A percentile compares a stretch with the other conserved stretches of the same genome.
Evolutionary conservation across 2,329 filamentous ascomycete genomes (phyloP).

Genomic region (Fusarium xyrophilum): DNA sequence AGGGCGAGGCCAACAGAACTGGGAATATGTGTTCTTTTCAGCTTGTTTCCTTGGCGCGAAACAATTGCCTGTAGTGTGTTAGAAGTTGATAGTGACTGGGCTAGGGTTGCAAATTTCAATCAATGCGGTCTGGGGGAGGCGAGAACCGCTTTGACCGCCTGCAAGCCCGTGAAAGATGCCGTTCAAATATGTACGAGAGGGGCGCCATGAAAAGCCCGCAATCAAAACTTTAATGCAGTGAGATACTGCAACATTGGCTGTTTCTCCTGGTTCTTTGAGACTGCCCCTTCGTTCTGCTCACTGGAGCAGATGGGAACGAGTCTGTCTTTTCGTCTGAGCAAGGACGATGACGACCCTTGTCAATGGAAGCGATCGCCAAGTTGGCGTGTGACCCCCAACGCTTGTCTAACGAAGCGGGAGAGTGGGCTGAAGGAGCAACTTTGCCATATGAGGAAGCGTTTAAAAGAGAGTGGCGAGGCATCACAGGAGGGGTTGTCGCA

Average conservation of each 20-base stretch:
- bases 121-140: slow-evolving; percentile 36
- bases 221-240: slow-evolving; percentile 33
- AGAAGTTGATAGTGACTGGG: slow-evolving; percentile 24
- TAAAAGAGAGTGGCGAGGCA: slow-evolving; percentile 25
- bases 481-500: slow-evolving; percentile 7
- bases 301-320: not conserved
- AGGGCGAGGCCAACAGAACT: slow-evolving; percentile 9
- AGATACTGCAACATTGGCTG: slow-evolving; percentile 7
- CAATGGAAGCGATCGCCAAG: slow-evolving; percentile 24
- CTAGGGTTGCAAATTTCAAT: slow-evolving; percentile 34
- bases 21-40: slow-evolving; percentile 27
- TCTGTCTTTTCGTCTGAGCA: not conserved
- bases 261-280: slow-evolving; percentile 20
- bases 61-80: slow-evolving; percentile 26
- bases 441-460: slow-evolving; percentile 35
- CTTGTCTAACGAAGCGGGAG: slow-evolving; percentile 31
- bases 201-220: slow-evolving; percentile 31
- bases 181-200: slow-evolving; percentile 30
- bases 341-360: slow-evolving; percentile 32
- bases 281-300: not conserved
- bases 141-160: slow-evolving; percentile 39
- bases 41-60: slow-evolving; percentile 32
- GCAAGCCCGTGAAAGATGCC: slow-evolving; percentile 36
- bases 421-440: slow-evolving; percentile 26
- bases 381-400: slow-evolving; percentile 35